Evolutionary conservation across 495 filamentous ascomycete species (phyloP).

Genomic region (Penicillium paradoxum): DNA sequence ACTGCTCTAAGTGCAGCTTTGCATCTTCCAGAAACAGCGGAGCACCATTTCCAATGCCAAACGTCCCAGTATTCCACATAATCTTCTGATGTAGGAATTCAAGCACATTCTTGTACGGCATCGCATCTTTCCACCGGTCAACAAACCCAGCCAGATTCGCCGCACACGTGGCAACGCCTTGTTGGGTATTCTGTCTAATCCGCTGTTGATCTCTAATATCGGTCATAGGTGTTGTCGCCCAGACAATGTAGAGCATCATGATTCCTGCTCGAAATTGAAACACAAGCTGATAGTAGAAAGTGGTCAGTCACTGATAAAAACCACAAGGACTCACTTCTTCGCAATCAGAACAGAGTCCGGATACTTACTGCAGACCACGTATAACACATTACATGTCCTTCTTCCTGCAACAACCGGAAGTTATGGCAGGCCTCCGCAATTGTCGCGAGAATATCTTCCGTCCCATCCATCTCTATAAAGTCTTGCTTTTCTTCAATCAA

Average conservation of each 20-base stretch:
- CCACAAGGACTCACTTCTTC: neutral
- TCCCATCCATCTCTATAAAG: constrained; percentile 24
- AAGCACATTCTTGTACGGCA: constrained; percentile 22
- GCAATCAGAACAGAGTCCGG: neutral
- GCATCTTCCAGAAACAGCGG: constrained; percentile 13
- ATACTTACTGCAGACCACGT: constrained; percentile 34
- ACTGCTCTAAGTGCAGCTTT: constrained; percentile 15
- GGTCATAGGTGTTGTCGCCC: constrained; percentile 16
- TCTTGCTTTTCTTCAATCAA: constrained; percentile 28
- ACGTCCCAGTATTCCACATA: neutral
- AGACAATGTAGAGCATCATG: constrained; percentile 31
- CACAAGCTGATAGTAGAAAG: constrained; percentile 17
- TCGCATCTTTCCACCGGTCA: constrained; percentile 26
- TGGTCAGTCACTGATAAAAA: neutral
- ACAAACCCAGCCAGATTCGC: constrained; percentile 23
- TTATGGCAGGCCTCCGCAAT: constrained; percentile 28
- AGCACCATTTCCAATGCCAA: neutral
- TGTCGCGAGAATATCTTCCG: constrained; percentile 25
- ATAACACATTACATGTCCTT: constrained; percentile 34
- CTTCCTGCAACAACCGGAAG: constrained; percentile 27
- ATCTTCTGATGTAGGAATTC: constrained; percentile 20
- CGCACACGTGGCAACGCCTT: constrained; percentile 21
- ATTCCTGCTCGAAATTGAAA: constrained; percentile 32
- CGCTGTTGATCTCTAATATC: constrained; percentile 1
- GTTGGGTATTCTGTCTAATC: constrained; percentile 8